Evolutionary conservation across 1,284 basidiomycete genomes (phyloP).

Genomic region (Psilocybe mexicana): DNA sequence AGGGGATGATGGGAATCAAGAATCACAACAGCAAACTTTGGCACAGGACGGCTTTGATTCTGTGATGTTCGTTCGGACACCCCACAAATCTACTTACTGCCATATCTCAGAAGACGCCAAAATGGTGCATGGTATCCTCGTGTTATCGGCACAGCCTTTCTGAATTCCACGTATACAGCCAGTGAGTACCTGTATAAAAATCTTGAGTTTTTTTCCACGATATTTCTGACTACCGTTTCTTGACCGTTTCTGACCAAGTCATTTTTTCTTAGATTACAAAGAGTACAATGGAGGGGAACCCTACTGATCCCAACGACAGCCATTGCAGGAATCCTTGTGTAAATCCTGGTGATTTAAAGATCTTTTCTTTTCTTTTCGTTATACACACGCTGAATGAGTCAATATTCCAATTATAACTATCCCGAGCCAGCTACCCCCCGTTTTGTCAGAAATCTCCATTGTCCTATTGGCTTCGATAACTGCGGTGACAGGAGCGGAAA

Average conservation of each 20-base stretch:
- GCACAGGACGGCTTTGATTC: slow-evolving; percentile 1
- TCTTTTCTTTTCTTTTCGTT: slow-evolving; percentile 11
- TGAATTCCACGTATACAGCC: background rate
- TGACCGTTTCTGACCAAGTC: slow-evolving; percentile 2
- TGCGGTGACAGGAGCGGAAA: slow-evolving; percentile 9
- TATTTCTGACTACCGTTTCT: background rate
- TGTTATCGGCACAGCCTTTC: slow-evolving; percentile 1
- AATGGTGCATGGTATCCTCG: slow-evolving; percentile 8
- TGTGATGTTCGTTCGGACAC: background rate
- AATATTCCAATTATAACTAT: slow-evolving; percentile 14
- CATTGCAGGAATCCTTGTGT: background rate
- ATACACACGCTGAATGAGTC: slow-evolving; percentile 16
- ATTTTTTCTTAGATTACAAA: slow-evolving; percentile 1
- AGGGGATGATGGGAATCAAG: slow-evolving; percentile 10
- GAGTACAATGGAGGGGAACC: slow-evolving; percentile 4
- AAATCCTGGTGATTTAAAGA: slow-evolving; percentile 8
- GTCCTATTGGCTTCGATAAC: slow-evolving; percentile 6
- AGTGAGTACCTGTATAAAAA: background rate
- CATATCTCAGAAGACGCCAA: background rate
- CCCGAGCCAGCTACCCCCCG: slow-evolving; percentile 8
- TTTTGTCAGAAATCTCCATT: slow-evolving; percentile 10
- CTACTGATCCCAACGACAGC: background rate
- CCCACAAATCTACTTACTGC: background rate
- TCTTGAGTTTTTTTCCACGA: slow-evolving; percentile 3
- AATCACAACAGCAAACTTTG: slow-evolving; percentile 16